Evolutionary conservation across 2,329 filamentous ascomycete species (phyloP).

Genomic region (Furcasterigmium furcatum): DNA sequence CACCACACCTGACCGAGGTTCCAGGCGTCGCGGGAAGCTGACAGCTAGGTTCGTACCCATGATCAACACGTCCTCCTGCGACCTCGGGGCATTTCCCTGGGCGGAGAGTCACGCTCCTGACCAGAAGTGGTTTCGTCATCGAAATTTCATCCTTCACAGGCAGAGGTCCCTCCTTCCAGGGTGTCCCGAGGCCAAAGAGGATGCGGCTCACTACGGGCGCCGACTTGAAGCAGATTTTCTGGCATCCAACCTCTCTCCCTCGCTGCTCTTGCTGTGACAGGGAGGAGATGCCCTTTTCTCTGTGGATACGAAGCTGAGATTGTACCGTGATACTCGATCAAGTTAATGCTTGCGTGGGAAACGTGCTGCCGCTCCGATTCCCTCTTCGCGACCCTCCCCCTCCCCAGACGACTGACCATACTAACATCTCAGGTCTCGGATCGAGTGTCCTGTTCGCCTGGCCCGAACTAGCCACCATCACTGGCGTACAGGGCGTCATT

Average conservation of each 20-base stretch:
- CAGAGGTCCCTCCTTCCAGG: not conserved
- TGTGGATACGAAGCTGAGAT: constrained; percentile 77
- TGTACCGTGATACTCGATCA: constrained; percentile 97
- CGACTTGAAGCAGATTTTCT: constrained; percentile 47
- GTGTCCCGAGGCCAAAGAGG: constrained; percentile 20
- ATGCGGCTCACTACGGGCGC: constrained; percentile 86
- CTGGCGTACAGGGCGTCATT: constrained; percentile 74
- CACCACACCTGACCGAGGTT: constrained; percentile 9
- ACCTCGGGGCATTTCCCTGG: constrained; percentile 1
- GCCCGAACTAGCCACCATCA: constrained; percentile 74
- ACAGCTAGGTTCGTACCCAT: constrained; percentile 35
- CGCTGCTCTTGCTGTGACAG: constrained; percentile 8
- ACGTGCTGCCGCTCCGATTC: constrained; percentile 83
- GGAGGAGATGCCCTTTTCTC: constrained; percentile 33
- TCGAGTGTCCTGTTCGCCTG: constrained; percentile 83
- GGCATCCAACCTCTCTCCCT: constrained; percentile 47
- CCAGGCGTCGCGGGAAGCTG: constrained; percentile 9
- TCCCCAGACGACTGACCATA: constrained; percentile 20
- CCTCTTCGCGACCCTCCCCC: constrained; percentile 23
- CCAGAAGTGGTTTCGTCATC: constrained; percentile 12
- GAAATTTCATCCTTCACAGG: not conserved
- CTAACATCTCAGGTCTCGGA: constrained; percentile 67
- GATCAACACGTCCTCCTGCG: constrained; percentile 21
- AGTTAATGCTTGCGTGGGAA: constrained; percentile 99
- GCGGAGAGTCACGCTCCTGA: not conserved